Conservation (phyloP, 2,329 filamentous ascomycete species). For the Colletotrichum paranaense region DNA sequence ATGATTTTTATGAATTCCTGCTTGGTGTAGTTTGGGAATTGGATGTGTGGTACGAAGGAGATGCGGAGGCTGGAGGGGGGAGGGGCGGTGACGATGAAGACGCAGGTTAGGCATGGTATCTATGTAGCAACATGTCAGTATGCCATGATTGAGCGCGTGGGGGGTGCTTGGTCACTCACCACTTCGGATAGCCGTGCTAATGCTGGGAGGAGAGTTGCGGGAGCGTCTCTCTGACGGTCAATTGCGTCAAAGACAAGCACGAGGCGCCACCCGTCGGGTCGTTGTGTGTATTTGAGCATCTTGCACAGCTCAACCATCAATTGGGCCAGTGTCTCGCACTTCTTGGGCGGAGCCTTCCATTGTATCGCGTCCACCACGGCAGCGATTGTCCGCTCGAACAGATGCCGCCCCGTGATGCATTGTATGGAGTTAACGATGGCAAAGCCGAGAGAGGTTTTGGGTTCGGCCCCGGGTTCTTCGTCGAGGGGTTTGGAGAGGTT, state of each 20-base stretch:
- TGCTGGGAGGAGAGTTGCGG: conserved; percentile 82
- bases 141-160: neutral
- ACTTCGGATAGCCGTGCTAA: conserved; percentile 84
- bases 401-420: conserved; percentile 81
- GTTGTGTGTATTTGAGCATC: conserved; percentile 62
- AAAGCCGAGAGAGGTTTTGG: conserved; percentile 61
- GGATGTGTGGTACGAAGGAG: conserved; percentile 74
- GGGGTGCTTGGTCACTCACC: conserved; percentile 59
- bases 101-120: conserved; percentile 81
- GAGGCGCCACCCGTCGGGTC: conserved; percentile 66
- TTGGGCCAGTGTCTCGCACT: conserved; percentile 85
- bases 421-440: conserved; percentile 77
- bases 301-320: conserved; percentile 78
- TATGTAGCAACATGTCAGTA: conserved; percentile 54
- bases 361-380: conserved; percentile 66
- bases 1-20: conserved; percentile 83
- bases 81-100: conserved; percentile 82
- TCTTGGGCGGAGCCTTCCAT: conserved; percentile 61
- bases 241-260: conserved; percentile 90
- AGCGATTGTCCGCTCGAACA: conserved; percentile 77
- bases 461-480: conserved; percentile 51
- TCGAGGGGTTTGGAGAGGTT: conserved; percentile 46
- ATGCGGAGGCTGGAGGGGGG: conserved; percentile 76
- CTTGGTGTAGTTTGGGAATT: conserved; percentile 88
- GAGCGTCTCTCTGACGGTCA: conserved; percentile 84